phyloP scores from a whole-genome alignment of 2,329 filamentous ascomycete species.

The Scedosporium dehoogii region DNA sequence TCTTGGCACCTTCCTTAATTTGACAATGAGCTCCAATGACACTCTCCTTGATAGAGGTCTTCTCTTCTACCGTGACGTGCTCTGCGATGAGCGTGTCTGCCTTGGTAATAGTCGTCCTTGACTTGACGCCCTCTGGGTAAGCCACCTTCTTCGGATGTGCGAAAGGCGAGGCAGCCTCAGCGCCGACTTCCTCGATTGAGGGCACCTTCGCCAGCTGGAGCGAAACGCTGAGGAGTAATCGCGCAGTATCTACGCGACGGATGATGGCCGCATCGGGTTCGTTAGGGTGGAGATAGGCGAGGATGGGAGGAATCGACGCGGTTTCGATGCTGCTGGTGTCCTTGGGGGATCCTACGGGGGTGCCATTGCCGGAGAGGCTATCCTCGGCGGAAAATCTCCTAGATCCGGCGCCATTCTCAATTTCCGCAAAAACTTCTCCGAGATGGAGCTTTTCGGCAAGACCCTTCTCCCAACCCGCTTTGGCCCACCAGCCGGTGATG shows the following conservation, averaged over 20 bases:
- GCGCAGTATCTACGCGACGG: constrained; percentile 78
- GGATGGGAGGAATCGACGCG: constrained; percentile 53
- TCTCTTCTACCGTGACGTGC: constrained; percentile 82
- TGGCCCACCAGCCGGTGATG: constrained; percentile 90
- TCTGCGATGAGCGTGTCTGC: constrained; percentile 76
- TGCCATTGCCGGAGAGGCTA: constrained; percentile 4
- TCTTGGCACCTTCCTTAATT: constrained; percentile 74
- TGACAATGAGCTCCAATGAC: constrained; percentile 83
- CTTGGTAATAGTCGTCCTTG: constrained; percentile 71
- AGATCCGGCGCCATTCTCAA: neutral
- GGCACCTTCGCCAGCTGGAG: constrained; percentile 78
- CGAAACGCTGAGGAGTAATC: constrained; percentile 71
- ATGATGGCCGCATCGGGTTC: constrained; percentile 52
- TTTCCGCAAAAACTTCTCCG: constrained; percentile 10
- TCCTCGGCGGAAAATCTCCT: constrained; percentile 5
- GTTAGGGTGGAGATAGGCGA: constrained; percentile 71
- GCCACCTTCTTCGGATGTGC: constrained; percentile 73
- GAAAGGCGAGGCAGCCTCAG: constrained; percentile 55
- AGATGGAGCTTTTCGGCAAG: constrained; percentile 64
- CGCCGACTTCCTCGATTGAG: constrained; percentile 54
- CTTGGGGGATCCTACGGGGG: constrained; percentile 2
- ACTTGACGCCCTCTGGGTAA: constrained; percentile 71
- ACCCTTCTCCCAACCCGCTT: constrained; percentile 80
- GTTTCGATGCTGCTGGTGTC: constrained; percentile 3
- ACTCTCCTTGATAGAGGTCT: constrained; percentile 83